Conservation (phyloP, 140 eudicot genomes). For the Cichorium intybus region DNA sequence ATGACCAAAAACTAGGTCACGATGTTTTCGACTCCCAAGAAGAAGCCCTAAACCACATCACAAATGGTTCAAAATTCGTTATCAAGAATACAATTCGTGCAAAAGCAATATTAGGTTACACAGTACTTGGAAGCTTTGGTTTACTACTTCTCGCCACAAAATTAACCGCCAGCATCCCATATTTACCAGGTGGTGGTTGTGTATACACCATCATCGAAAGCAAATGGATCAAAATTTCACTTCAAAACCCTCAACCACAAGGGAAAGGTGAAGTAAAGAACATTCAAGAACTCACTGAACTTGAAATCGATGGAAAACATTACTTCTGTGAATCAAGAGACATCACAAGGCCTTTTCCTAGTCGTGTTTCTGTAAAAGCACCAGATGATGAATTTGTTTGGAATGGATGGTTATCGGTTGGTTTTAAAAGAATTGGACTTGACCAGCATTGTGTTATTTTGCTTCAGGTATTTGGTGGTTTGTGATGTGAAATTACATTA, state of each 20-base stretch:
- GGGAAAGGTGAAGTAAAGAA: conserved; percentile 87
- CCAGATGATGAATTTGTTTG: conserved; percentile 96
- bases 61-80: conserved; percentile 59
- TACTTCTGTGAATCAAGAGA: conserved; percentile 88
- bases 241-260: conserved; percentile 76
- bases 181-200: conserved; percentile 91
- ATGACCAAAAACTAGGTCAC: conserved; percentile 49
- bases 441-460: conserved; percentile 74
- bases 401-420: conserved; percentile 79
- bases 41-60: conserved; percentile 75
- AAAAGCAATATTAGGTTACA: conserved; percentile 82
- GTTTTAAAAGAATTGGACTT: conserved; percentile 76
- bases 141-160: conserved; percentile 82
- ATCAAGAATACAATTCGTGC: conserved; percentile 63
- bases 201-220: conserved; percentile 69
- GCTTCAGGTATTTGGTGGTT: conserved; percentile 59
- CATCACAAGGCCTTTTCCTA: conserved; percentile 85
- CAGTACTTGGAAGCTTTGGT: conserved; percentile 61
- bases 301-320: conserved; percentile 91
- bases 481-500: neutral
- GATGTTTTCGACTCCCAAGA: conserved; percentile 73
- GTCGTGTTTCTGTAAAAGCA: conserved; percentile 53
- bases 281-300: conserved; percentile 77
- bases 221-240: conserved; percentile 75
- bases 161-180: conserved; percentile 69